Evolutionary conservation across 306 rosid genomes (phyloP), one percentile per base, ranked within the genome.

Genomic region (Ammopiptanthus mongolicus): DNA sequence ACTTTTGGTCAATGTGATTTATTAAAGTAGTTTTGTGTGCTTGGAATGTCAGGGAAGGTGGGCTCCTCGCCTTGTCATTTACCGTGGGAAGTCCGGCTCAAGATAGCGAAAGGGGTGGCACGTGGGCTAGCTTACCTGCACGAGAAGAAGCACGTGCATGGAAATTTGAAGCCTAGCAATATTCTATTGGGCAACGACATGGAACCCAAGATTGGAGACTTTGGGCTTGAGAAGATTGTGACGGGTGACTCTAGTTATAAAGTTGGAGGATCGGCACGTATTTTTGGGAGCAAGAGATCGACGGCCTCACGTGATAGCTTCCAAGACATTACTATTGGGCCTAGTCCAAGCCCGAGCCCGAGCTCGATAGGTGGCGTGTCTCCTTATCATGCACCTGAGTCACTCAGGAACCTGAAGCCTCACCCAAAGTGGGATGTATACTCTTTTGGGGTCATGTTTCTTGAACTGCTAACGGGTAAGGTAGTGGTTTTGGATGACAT

Each of bases 131-230:
- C 90, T 6, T 89, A 90, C 72, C 97, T 95, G 72, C 99, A 95
- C 58, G 99, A 95, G 42, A 95, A 95, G 91, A 95, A 95, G 85
- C 97, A 95, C 80, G 97, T 95, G 82, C 99, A 92, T 51, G 97
- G 92, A 22, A 95, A 95, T 65, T 80, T 95, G 74, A 90, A 88
- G 90, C 99, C 99, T 7, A 90, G 89, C 64, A 92, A 95, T 77
- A 78, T 95, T 82, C 92, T 95, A 28, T 66, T 95, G 69, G 93
- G 86, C 66, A 57, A 60, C 0, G 87, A 92, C 14, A 85, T 92
- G 93, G 99, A 95, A 90, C 91, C 99, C 60, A 92, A 82, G 50
- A 74, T 95, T 0, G 97, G 99, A 1, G 97, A 95, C 78, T 95
- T 95, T 28, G 99, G 99, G 52, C 97, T 95, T 0, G 97, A 95